Conservation (phyloP, 257 asterid genomes). For the Solanum pinnatisectum region DNA sequence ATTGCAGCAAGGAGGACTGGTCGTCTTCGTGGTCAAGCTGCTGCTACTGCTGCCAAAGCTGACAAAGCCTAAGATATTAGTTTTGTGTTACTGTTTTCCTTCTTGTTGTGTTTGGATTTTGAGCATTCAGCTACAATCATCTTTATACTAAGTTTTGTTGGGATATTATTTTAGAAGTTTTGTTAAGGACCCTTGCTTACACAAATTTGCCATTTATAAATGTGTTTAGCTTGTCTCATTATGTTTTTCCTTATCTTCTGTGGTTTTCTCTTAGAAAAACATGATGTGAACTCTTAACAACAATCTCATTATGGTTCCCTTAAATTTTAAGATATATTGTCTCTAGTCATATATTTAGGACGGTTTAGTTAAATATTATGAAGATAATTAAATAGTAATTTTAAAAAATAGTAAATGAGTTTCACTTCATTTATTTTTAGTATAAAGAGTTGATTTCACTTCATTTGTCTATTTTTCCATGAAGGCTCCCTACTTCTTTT, state of each 20-base stretch:
- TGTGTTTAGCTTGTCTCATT: neutral
- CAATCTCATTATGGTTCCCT: neutral
- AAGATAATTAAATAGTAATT: no score
- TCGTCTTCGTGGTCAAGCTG: neutral
- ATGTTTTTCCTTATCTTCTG: neutral
- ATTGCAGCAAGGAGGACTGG: slow-evolving; percentile 9
- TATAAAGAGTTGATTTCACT: no score
- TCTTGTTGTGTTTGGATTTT: neutral
- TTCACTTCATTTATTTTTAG: no score
- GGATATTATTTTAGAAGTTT: neutral
- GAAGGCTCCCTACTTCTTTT: no score
- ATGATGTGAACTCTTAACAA: no score
- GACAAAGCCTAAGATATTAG: neutral
- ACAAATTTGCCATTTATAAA: neutral
- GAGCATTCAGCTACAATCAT: neutral
- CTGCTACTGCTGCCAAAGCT: neutral
- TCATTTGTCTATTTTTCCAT: no score
- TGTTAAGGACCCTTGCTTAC: neutral
- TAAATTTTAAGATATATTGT: neutral
- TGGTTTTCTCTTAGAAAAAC: neutral
- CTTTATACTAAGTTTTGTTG: neutral
- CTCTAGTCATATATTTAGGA: neutral
- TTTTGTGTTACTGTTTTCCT: neutral
- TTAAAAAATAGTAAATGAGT: no score
- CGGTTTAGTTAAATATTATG: no score